These are phyloP conservation scores for Exophiala sp. DNA, from an alignment of 2,329 filamentous ascomycete genomes.

Conservation along the genomic window DNA sequence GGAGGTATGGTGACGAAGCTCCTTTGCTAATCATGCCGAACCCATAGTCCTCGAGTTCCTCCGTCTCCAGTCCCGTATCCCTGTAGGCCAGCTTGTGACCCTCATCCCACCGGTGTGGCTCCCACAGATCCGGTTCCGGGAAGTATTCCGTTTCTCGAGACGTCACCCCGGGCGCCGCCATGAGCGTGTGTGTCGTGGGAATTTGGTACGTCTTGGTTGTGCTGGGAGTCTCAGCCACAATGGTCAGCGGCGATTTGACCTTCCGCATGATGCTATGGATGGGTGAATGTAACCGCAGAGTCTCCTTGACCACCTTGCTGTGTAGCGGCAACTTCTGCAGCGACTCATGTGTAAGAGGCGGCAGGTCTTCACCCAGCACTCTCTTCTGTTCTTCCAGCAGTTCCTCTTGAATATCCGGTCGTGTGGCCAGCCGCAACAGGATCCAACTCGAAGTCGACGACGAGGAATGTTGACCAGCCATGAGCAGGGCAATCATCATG, in stretches of 20 bases:
- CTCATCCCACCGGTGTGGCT: constrained; percentile 83
- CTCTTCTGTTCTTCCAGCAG: constrained; percentile 61
- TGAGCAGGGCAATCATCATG: constrained; percentile 80
- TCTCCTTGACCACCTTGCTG: constrained; percentile 63
- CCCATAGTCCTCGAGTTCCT: constrained; percentile 84
- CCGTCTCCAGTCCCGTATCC: constrained; percentile 46
- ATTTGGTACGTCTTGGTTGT: constrained; percentile 64
- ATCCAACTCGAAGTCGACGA: constrained; percentile 74
- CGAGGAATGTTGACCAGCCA: constrained; percentile 78
- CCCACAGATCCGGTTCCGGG: constrained; percentile 74
- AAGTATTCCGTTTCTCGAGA: constrained; percentile 68
- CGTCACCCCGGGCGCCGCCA: constrained; percentile 79
- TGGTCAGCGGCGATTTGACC: constrained; percentile 60
- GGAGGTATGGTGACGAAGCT: constrained; percentile 80
- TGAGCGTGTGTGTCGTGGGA: constrained; percentile 70
- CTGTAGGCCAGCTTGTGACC: constrained; percentile 50
- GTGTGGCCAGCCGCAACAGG: constrained; percentile 63
- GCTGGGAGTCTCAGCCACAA: constrained; percentile 58
- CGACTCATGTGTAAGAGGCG: constrained; percentile 54
- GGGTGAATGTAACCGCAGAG: constrained; percentile 62
- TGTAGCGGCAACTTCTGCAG: constrained; percentile 57
- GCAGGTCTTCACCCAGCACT: constrained; percentile 51
- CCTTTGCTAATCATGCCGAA: constrained; percentile 92
- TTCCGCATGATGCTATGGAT: constrained; percentile 70
- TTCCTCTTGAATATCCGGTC: constrained; percentile 63